A percentile compares a stretch with the other conserved stretches of the same genome.
Evolutionary conservation across 1,284 basidiomycete species (phyloP).

Genomic region (Ustilago hordei): DNA sequence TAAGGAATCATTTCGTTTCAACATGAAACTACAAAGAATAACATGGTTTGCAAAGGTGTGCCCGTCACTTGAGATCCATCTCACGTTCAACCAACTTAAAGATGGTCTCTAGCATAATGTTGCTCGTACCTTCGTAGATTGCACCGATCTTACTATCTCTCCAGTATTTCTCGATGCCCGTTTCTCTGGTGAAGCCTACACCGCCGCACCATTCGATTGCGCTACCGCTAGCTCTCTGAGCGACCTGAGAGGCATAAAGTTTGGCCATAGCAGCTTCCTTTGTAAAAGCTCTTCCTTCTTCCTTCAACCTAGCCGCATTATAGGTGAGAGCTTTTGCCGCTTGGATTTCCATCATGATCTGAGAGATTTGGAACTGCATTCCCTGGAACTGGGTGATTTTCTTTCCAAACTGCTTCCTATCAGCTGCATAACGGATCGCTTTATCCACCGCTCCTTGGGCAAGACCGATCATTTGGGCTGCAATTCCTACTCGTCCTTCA

Average conservation of each 20-base stretch:
- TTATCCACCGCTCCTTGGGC: constrained; percentile 97
- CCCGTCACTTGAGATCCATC: constrained; percentile 55
- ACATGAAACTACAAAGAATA: background rate
- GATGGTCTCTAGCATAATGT: constrained; percentile 94
- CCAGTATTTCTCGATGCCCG: constrained; percentile 85
- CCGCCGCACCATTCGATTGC: constrained; percentile 99
- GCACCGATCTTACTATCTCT: constrained; percentile 83
- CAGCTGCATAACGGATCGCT: constrained; percentile 89
- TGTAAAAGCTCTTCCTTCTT: constrained; percentile 90
- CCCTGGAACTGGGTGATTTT: constrained; percentile 87
- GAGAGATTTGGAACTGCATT: constrained; percentile 93
- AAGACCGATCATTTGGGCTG: constrained; percentile 84
- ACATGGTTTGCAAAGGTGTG: background rate
- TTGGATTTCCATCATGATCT: constrained; percentile 87
- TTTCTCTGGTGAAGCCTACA: constrained; percentile 84
- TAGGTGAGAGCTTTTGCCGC: constrained; percentile 92
- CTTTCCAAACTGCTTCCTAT: constrained; percentile 93
- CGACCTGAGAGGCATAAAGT: constrained; percentile 87
- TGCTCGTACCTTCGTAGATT: constrained; percentile 88
- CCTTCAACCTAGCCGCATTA: constrained; percentile 92
- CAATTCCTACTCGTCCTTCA: constrained; percentile 97
- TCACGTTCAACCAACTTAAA: constrained; percentile 74
- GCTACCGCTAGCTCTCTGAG: constrained; percentile 84
- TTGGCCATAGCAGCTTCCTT: constrained; percentile 95
- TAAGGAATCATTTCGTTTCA: background rate